These are phyloP conservation scores for Thermomyces lanuginosus DNA, from an alignment of 2,329 filamentous ascomycete genomes.

Conservation along the genomic window DNA sequence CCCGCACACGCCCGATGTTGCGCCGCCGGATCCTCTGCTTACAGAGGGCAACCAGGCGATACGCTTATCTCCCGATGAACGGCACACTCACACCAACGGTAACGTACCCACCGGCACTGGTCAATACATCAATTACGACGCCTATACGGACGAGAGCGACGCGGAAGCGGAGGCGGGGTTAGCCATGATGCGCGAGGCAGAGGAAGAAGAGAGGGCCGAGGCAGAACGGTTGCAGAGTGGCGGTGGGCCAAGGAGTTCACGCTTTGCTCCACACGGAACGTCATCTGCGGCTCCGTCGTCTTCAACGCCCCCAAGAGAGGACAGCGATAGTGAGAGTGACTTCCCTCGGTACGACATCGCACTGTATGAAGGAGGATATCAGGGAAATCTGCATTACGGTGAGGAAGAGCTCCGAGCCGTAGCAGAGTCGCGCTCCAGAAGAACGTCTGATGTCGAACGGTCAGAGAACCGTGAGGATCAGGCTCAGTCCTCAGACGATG, in stretches of 20 bases:
- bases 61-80: conserved; percentile 26
- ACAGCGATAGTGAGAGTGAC: conserved; percentile 56
- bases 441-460: conserved; percentile 6
- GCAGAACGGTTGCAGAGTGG: conserved; percentile 31
- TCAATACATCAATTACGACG: conserved; percentile 31
- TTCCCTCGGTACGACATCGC: conserved; percentile 57
- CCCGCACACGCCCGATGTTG: conserved; percentile 5
- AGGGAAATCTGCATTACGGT: conserved; percentile 45
- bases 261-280: conserved; percentile 24
- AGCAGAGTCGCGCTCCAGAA: too few species aligned
- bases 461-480: conserved; percentile 9
- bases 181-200: conserved; percentile 67
- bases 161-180: conserved; percentile 73
- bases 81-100: conserved; percentile 33
- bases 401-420: too few species aligned
- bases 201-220: conserved; percentile 53
- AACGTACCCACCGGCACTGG: conserved; percentile 29
- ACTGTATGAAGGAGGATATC: conserved; percentile 56
- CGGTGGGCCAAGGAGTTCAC: conserved; percentile 38
- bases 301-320: conserved; percentile 12
- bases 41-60: conserved; percentile 7
- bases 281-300: conserved; percentile 24
- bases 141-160: conserved; percentile 61
- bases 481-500: too few species aligned
- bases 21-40: conserved; percentile 6